phyloP scores from a whole-genome alignment of 441 rosid genomes.

The Gossypium trilobum region DNA sequence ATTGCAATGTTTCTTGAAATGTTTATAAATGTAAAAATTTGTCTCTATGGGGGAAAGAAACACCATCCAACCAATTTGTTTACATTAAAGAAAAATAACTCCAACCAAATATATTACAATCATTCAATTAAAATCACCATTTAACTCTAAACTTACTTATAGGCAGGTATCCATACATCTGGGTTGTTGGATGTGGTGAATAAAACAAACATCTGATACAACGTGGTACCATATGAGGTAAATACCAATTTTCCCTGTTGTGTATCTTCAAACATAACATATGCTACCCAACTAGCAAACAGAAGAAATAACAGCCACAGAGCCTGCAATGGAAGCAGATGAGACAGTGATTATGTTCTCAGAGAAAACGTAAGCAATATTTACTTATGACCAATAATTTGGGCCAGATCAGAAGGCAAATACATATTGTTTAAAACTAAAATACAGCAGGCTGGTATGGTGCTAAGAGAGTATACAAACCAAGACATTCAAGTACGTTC shows the following conservation, averaged over 20 bases:
- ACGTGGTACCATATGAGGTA: conserved; percentile 66
- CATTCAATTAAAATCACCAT: conserved; percentile 6
- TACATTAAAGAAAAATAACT: not conserved
- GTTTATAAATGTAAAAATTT: not conserved
- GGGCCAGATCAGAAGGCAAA: conserved; percentile 2
- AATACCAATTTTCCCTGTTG: conserved; percentile 58
- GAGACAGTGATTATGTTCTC: conserved; percentile 14
- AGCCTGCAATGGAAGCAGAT: conserved; percentile 53
- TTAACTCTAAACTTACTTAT: conserved; percentile 56
- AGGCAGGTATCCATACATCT: conserved; percentile 96
- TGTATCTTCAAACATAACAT: conserved; percentile 93
- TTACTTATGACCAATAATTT: not conserved
- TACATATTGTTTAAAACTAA: not conserved
- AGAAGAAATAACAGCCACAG: conserved; percentile 78
- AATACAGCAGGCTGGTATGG: not conserved
- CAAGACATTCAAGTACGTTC: conserved; percentile 75
- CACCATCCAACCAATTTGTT: not conserved
- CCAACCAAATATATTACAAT: not conserved
- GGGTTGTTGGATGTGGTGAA: conserved; percentile 98
- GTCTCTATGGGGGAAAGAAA: not conserved
- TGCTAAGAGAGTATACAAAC: conserved; percentile 39
- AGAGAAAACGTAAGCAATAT: not conserved
- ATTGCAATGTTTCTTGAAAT: not conserved
- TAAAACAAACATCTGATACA: conserved; percentile 80
- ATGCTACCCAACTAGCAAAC: conserved; percentile 88